Percentiles rank a stretch among this genome's conserved stretches.
These are phyloP conservation scores for Metarhizium sp. DNA, from an alignment of 2,329 filamentous ascomycete species.

Conservation along the genomic window DNA sequence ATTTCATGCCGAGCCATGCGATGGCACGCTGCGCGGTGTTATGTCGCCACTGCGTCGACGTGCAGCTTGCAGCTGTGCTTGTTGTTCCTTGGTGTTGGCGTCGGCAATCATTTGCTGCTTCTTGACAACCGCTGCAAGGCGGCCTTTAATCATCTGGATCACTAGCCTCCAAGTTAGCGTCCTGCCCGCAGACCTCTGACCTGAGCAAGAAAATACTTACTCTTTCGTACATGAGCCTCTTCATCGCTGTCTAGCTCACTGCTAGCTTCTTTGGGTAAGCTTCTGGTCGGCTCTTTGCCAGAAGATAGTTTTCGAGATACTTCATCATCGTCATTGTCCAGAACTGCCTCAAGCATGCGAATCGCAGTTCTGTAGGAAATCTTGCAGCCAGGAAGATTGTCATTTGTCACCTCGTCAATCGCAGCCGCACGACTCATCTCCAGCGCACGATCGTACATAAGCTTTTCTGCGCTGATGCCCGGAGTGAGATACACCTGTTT, in stretches of 20 bases:
- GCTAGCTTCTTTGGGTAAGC: conserved; percentile 20
- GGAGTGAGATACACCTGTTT: conserved; percentile 78
- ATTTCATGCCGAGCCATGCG: conserved; percentile 30
- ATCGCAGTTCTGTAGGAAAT: conserved; percentile 90
- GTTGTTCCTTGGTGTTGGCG: conserved; percentile 39
- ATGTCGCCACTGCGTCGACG: conserved; percentile 47
- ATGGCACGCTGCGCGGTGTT: conserved; percentile 44
- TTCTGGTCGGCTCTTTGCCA: conserved; percentile 32
- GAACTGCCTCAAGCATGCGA: conserved; percentile 85
- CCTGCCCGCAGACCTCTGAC: no score
- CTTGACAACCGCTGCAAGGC: conserved; percentile 47
- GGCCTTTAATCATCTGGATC: conserved; percentile 52
- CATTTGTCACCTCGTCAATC: conserved; percentile 90
- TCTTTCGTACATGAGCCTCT: conserved; percentile 61
- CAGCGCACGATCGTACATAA: conserved; percentile 95
- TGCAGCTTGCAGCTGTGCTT: conserved; percentile 30
- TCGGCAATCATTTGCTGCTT: conserved; percentile 54
- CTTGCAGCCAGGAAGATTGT: conserved; percentile 80
- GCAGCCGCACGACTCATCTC: conserved; percentile 95
- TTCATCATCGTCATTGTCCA: conserved; percentile 68
- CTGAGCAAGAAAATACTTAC: conserved; percentile 35
- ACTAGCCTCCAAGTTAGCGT: conserved; percentile 31
- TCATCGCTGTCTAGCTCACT: conserved; percentile 57
- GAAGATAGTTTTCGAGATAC: conserved; percentile 22
- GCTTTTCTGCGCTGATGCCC: conserved; percentile 86